These are phyloP conservation scores for Leccinum holopus DNA, from an alignment of 1,284 basidiomycete genomes.

Conservation along the genomic window DNA sequence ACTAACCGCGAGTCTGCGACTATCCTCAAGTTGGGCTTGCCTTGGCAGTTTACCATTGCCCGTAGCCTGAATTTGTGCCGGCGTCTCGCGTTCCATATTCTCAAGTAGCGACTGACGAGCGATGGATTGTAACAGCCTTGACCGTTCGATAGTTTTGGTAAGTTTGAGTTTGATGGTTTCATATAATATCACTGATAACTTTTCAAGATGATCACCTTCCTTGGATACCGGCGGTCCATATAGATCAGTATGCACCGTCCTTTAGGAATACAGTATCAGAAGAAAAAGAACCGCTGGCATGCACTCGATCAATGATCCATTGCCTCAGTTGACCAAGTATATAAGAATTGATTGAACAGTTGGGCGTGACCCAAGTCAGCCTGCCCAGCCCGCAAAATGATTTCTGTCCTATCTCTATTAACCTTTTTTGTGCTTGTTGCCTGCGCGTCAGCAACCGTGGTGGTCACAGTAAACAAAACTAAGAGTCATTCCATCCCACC, in stretches of 20 bases:
- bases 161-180: no score
- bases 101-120: no score
- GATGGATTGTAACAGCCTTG: no score
- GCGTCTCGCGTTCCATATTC: no score
- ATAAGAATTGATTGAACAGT: no score
- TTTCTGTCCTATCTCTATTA: conserved; percentile 2
- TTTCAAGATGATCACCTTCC: neutral
- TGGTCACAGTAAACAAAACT: conserved; percentile 44
- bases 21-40: no score
- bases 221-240: neutral
- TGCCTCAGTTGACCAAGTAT: neutral
- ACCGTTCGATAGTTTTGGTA: no score
- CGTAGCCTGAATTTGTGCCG: no score
- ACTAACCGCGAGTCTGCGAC: no score
- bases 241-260: neutral
- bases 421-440: conserved; percentile 3
- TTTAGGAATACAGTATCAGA: neutral
- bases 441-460: conserved; percentile 25
- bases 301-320: neutral
- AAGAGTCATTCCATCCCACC: conserved; percentile 50
- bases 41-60: no score
- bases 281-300: neutral
- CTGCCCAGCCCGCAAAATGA: conserved; percentile 9
- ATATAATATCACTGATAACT: no score
- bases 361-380: no score